Evolutionary conservation across 169 alveolate species (phyloP).

Genomic region (Eimeria acervulina): DNA sequence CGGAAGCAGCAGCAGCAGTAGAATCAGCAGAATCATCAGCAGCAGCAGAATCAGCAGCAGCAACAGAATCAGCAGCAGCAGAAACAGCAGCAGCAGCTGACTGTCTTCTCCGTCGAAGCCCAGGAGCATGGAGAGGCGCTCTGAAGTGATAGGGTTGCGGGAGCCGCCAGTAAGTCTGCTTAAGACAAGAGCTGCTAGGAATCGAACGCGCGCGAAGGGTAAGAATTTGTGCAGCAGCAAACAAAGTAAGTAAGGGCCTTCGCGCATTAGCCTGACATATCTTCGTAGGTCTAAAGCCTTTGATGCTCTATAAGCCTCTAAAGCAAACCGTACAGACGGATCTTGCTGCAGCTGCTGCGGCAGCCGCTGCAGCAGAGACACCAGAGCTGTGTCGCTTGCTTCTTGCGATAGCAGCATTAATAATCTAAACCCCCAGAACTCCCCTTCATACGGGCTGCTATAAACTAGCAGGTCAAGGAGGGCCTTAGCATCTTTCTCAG

Average conservation of each 20-base stretch:
- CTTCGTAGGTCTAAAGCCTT: constrained; percentile 41
- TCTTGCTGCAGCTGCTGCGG: constrained; percentile 30
- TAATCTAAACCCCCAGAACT: constrained; percentile 92
- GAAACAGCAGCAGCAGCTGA: constrained; percentile 20
- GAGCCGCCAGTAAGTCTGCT: constrained; percentile 57
- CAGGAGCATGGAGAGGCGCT: constrained; percentile 43
- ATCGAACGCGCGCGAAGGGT: constrained; percentile 72
- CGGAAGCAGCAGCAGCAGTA: neutral
- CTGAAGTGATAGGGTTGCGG: constrained; percentile 45
- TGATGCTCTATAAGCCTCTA: constrained; percentile 72
- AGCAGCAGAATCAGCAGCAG: neutral
- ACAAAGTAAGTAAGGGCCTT: constrained; percentile 25
- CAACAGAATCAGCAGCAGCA: constrained; percentile 13
- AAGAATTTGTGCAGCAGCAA: constrained; percentile 76
- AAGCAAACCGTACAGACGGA: constrained; percentile 75
- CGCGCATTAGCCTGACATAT: constrained; percentile 59
- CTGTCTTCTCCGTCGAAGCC: constrained; percentile 79
- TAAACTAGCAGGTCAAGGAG: constrained; percentile 87
- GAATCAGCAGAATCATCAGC: neutral
- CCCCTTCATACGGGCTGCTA: constrained; percentile 91
- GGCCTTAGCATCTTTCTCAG: constrained; percentile 8
- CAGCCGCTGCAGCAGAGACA: too few species aligned
- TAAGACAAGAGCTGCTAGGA: constrained; percentile 48
- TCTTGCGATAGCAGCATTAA: constrained; percentile 79
- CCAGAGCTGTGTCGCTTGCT: constrained; percentile 68